Conservation (phyloP, 2,329 filamentous ascomycete genomes). For the Colletotrichum tofieldiae region DNA sequence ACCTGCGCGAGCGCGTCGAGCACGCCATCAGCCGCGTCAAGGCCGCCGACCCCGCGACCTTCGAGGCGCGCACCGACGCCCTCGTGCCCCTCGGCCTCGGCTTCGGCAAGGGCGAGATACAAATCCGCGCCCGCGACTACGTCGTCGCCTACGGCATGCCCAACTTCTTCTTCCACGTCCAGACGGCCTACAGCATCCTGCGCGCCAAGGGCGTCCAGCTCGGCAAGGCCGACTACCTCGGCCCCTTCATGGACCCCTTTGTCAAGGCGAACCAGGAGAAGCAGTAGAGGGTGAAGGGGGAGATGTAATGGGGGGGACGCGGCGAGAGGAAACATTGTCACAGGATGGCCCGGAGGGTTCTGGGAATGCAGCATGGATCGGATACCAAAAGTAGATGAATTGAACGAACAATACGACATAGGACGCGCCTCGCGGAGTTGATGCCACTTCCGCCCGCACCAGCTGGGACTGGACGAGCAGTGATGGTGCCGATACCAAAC, state of each 20-base stretch:
- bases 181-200: slow-evolving; percentile 71
- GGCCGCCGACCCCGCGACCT: slow-evolving; percentile 44
- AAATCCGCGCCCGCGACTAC: slow-evolving; percentile 57
- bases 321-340: slow-evolving; percentile 28
- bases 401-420: background rate
- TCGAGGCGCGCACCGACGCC: slow-evolving; percentile 47
- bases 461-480: background rate
- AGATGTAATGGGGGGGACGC: background rate
- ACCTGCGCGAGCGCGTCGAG: slow-evolving; percentile 54
- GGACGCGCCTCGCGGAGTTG: background rate
- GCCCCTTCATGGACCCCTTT: slow-evolving; percentile 35
- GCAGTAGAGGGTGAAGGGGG: slow-evolving; percentile 17
- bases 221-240: slow-evolving; percentile 70
- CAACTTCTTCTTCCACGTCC: slow-evolving; percentile 74
- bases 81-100: slow-evolving; percentile 45
- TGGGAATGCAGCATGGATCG: background rate
- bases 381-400: background rate
- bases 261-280: slow-evolving; percentile 35
- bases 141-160: slow-evolving; percentile 63
- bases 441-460: background rate
- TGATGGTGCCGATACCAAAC: background rate
- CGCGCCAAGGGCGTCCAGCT: slow-evolving; percentile 70
- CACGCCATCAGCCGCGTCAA: slow-evolving; percentile 51
- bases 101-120: slow-evolving; percentile 47
- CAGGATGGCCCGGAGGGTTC: slow-evolving; percentile 15